A percentile compares a stretch with the other conserved stretches of the same genome.
phyloP scores from a whole-genome alignment of 2,329 filamentous ascomycete species.

The Aspergillus felis region DNA sequence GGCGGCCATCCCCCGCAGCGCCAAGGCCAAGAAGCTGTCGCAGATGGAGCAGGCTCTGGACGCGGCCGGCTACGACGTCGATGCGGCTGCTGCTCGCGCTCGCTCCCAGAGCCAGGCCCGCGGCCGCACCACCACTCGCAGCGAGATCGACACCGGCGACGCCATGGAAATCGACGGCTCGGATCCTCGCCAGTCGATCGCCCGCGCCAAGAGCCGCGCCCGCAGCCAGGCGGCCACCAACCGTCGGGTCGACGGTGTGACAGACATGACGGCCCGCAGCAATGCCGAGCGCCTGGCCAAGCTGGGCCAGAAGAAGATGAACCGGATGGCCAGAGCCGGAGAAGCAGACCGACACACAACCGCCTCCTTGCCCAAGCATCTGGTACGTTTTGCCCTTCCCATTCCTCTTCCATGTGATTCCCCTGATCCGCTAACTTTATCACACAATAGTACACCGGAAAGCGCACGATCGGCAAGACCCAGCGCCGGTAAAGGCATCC shows the following conservation, averaged over 20 bases:
- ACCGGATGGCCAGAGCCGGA: slow-evolving; percentile 82
- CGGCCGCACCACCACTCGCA: slow-evolving; percentile 64
- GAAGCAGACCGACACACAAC: slow-evolving; percentile 90
- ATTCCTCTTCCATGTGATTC: not conserved
- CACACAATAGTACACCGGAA: slow-evolving; percentile 68
- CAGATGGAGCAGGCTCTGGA: slow-evolving; percentile 85
- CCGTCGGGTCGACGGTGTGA: slow-evolving; percentile 53
- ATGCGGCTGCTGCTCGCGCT: slow-evolving; percentile 68
- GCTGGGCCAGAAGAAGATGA: slow-evolving; percentile 96
- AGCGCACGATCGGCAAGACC: slow-evolving; percentile 91
- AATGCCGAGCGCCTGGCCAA: slow-evolving; percentile 87
- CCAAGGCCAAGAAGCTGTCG: slow-evolving; percentile 74
- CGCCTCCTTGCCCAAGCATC: slow-evolving; percentile 79
- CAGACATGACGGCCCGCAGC: slow-evolving; percentile 59
- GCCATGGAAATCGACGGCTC: slow-evolving; percentile 58
- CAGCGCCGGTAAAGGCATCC: slow-evolving; percentile 35
- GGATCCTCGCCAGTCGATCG: slow-evolving; percentile 46
- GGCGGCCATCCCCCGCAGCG: slow-evolving; percentile 82
- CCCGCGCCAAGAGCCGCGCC: slow-evolving; percentile 70
- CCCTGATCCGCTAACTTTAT: slow-evolving; percentile 18
- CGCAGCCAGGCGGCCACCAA: slow-evolving; percentile 51
- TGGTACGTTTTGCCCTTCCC: slow-evolving; percentile 59
- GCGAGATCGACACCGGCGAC: slow-evolving; percentile 61
- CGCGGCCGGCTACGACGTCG: slow-evolving; percentile 78
- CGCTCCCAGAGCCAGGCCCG: slow-evolving; percentile 58